Evolutionary conservation across 192 early-diverging fungal genomes (phyloP).

Genomic region (Coemansia sp.): DNA sequence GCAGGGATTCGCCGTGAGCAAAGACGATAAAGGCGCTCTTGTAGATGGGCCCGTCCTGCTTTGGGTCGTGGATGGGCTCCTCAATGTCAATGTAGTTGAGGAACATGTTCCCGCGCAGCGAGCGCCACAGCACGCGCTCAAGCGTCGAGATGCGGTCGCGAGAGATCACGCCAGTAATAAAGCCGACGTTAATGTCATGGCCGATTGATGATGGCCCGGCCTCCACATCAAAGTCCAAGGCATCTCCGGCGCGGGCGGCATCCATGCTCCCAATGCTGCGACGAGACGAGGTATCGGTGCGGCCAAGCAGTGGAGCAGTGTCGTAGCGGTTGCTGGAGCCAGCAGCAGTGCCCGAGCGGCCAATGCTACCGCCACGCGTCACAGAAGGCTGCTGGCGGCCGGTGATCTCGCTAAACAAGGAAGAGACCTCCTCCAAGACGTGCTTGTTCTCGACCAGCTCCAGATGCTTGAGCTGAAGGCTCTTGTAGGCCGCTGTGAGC

Average conservation of each 20-base stretch:
- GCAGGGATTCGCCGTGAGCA: slow-evolving; percentile 90
- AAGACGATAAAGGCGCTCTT: slow-evolving; percentile 99
- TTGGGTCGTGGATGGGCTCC: slow-evolving; percentile 89
- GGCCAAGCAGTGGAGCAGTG: slow-evolving; percentile 59
- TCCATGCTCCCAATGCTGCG: slow-evolving; percentile 53
- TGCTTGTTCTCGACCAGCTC: slow-evolving; percentile 88
- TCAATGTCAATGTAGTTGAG: slow-evolving; percentile 96
- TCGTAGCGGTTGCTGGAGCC: slow-evolving; percentile 14
- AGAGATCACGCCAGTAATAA: slow-evolving; percentile 93
- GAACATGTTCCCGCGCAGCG: slow-evolving; percentile 94
- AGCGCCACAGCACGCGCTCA: slow-evolving; percentile 95
- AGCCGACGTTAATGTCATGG: slow-evolving; percentile 65
- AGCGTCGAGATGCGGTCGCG: slow-evolving; percentile 81
- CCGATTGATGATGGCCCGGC: slow-evolving; percentile 13
- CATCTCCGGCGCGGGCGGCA: slow-evolving; percentile 33
- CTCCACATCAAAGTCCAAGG: slow-evolving; percentile 29
- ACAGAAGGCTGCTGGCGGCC: slow-evolving; percentile 72
- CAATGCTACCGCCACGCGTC: background rate
- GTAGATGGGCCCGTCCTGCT: slow-evolving; percentile 79
- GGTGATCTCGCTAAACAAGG: slow-evolving; percentile 58
- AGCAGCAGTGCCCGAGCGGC: background rate
- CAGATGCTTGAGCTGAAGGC: slow-evolving; percentile 81
- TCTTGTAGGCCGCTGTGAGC: slow-evolving; percentile 86
- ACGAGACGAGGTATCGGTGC: slow-evolving; percentile 53
- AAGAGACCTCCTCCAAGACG: slow-evolving; percentile 75